Evolutionary conservation across 2,329 filamentous ascomycete species (phyloP).

Genomic region (Alternaria triticina): DNA sequence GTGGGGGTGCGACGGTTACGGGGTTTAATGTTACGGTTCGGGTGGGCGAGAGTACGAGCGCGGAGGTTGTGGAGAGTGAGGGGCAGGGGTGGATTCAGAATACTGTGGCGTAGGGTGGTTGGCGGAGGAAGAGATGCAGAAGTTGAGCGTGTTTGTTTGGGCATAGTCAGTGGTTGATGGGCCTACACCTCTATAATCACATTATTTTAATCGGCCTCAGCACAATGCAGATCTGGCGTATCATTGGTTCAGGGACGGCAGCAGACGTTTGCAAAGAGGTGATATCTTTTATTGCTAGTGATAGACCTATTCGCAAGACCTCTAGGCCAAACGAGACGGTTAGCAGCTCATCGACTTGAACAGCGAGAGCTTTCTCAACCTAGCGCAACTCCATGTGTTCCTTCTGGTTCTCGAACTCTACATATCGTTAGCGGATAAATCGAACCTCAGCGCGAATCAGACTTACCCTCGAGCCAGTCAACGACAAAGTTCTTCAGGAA

Average conservation of each 20-base stretch:
- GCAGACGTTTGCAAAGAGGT: background rate
- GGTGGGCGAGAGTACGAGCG: constrained; percentile 22
- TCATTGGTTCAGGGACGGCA: background rate
- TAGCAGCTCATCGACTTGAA: background rate
- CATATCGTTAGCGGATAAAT: background rate
- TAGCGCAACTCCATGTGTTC: background rate
- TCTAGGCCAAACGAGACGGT: background rate
- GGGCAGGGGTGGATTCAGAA: constrained; percentile 15
- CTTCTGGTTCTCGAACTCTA: constrained; percentile 7
- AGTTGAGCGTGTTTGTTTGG: background rate
- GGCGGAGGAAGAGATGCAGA: background rate
- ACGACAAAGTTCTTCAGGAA: constrained; percentile 67
- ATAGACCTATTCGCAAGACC: background rate
- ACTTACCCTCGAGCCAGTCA: constrained; percentile 65
- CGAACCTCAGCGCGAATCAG: too few relatives aligned
- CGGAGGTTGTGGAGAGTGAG: constrained; percentile 15
- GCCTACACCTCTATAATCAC: background rate
- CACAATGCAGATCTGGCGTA: too few relatives aligned
- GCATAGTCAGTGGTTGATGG: background rate
- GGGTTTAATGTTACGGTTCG: constrained; percentile 31
- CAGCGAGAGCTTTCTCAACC: background rate
- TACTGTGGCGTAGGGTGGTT: background rate
- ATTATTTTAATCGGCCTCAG: background rate
- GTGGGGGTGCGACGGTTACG: constrained; percentile 8
- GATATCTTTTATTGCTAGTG: background rate